Evolutionary conservation across 352 stramenopile species (phyloP).

Genomic region (Globisporangium alternatum): DNA sequence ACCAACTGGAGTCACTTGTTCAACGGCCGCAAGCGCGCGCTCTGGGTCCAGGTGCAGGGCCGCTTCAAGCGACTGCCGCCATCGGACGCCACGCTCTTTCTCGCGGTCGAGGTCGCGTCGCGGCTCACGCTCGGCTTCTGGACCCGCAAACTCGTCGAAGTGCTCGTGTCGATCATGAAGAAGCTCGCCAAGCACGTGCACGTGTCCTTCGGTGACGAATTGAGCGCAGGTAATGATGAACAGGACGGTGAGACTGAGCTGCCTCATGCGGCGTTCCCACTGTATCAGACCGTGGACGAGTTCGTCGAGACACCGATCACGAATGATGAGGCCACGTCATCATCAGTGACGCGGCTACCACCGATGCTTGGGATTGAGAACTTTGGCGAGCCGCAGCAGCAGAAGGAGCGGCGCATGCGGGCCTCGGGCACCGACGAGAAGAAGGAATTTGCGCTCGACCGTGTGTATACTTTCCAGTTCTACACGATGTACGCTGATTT

Average conservation of each 20-base stretch:
- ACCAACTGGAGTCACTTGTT: constrained; percentile 36
- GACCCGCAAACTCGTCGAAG: constrained; percentile 28
- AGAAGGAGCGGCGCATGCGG: constrained; percentile 21
- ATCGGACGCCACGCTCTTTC: constrained; percentile 29
- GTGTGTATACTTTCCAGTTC: constrained; percentile 62
- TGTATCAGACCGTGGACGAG: constrained; percentile 51
- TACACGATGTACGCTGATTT: constrained; percentile 46
- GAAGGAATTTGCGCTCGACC: constrained; percentile 28
- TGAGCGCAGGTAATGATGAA: neutral
- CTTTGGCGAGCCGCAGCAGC: constrained; percentile 33
- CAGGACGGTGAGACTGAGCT: constrained; percentile 24
- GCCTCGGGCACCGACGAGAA: constrained; percentile 16
- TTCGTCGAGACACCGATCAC: constrained; percentile 30
- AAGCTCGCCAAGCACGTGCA: constrained; percentile 36
- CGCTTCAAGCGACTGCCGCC: constrained; percentile 45
- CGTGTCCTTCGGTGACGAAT: constrained; percentile 31
- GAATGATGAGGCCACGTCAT: neutral
- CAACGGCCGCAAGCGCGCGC: constrained; percentile 26
- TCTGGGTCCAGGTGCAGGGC: constrained; percentile 67
- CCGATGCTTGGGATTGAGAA: constrained; percentile 29
- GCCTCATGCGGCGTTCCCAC: constrained; percentile 44
- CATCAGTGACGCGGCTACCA: neutral
- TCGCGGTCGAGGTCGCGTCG: constrained; percentile 49
- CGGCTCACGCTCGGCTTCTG: constrained; percentile 31
- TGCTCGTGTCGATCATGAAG: constrained; percentile 37